Base-by-base conservation (phyloP, 169 alveolate species). In the Plasmodium berghei region DNA sequence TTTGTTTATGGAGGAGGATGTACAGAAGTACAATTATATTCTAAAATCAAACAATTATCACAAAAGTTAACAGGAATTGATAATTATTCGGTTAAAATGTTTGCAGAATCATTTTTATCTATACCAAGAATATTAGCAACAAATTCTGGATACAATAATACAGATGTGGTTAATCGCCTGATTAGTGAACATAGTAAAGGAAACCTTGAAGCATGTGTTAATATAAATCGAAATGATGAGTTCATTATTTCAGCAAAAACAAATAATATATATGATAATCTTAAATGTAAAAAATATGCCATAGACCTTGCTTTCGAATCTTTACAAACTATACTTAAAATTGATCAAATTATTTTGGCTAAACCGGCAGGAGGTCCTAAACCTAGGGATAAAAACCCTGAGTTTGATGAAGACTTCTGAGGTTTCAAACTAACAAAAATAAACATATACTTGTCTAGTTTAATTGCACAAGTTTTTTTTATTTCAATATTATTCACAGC, bases 341-440 rank as follows among this genome's bases (percentile, higher is more conserved):
- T 99, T 42, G 99, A 99, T 94, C 99, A 98, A 92, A 97, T 98
- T 70, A 98, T 98, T 80, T 97, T 99, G 97, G 98, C 99, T 67
- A 98, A 98, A 88, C 99, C 99, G 14, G 99, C 99, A 16, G 99
- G 99, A 34, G 99, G 99, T 16, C 99, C 99, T 28, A 97, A 96
- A 46, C 98, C 98, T 26, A 95, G 97, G 55, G 94, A 92, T 75
- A 94, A 70, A 72, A 88, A 93, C 80, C 94, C 93, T 88, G 96
- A 89, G 91, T 87, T 46, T 34, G 92, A 75, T 71, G 91, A 83
- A 6, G 92, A 94, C 12, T 80, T 80, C 28, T 80, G n/a, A 26
- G 62, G 9, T 52, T 34, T 34, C 5, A 34, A 34, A 34, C 3
- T 22, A 22, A 34, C 8, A 34, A 34, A 28, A 34, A 34, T 34